Conservation (phyloP, 2,329 filamentous ascomycete genomes). For the Fusarium sp. region DNA sequence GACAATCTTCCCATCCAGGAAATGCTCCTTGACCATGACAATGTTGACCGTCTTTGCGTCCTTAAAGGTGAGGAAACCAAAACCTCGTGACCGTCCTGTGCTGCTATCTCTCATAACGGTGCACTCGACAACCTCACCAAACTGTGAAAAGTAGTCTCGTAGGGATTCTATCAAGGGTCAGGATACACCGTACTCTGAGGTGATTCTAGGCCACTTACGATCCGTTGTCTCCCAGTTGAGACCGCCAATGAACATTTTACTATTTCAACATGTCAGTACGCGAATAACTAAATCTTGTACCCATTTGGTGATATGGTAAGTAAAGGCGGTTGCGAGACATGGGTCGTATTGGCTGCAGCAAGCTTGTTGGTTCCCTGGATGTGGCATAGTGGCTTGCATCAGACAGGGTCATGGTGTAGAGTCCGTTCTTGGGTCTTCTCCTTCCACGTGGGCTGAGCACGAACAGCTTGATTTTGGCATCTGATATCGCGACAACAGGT, state of each 20-base stretch:
- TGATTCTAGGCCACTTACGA: conserved; percentile 70
- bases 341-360: conserved; percentile 16
- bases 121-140: conserved; percentile 96
- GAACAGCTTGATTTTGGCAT: neutral
- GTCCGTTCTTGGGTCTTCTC: conserved; percentile 1
- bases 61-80: conserved; percentile 97
- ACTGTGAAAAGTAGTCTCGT: conserved; percentile 96
- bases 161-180: conserved; percentile 79
- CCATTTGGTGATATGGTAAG: conserved; percentile 14
- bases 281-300: neutral
- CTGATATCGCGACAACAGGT: neutral
- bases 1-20: conserved; percentile 98
- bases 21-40: conserved; percentile 99
- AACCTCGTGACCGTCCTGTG: conserved; percentile 92
- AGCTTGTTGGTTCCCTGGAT: conserved; percentile 23
- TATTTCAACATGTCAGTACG: conserved; percentile 56
- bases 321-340: conserved; percentile 12
- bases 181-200: neutral
- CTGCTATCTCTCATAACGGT: conserved; percentile 99
- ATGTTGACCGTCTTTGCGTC: conserved; percentile 98
- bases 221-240: conserved; percentile 99
- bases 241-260: conserved; percentile 99
- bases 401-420: conserved; percentile 14
- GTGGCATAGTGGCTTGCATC: conserved; percentile 40
- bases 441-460: conserved; percentile 8